These are phyloP conservation scores for Pythium volutum DNA, from an alignment of 352 stramenopile genomes.

Conservation along the genomic window DNA sequence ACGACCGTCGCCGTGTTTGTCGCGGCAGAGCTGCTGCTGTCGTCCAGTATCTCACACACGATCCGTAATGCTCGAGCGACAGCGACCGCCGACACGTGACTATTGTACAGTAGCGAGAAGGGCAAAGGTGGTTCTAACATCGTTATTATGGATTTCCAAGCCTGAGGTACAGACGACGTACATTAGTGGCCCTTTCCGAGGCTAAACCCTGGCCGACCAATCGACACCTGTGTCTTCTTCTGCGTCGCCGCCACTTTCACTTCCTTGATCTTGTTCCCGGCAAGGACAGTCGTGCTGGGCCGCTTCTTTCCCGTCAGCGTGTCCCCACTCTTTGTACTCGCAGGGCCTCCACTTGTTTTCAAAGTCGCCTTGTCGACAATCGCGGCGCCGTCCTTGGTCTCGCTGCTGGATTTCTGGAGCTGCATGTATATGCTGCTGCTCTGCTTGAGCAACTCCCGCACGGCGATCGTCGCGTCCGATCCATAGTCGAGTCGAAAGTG, in stretches of 20 bases:
- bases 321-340: neutral
- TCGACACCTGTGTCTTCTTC: constrained; percentile 78
- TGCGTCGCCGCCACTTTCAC: constrained; percentile 49
- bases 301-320: constrained; percentile 33
- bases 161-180: neutral
- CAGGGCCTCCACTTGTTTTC: neutral
- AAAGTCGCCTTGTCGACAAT: neutral
- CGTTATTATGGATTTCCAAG: neutral
- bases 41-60: constrained; percentile 26
- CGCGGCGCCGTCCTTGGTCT: constrained; percentile 17
- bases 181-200: constrained; percentile 57
- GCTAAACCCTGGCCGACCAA: constrained; percentile 77
- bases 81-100: neutral
- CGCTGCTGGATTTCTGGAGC: constrained; percentile 42
- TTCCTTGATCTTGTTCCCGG: constrained; percentile 24
- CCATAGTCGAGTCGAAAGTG: constrained; percentile 61
- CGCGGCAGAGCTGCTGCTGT: constrained; percentile 39
- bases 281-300: constrained; percentile 11
- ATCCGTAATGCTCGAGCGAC: neutral
- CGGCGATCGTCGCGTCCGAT: constrained; percentile 95
- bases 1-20: constrained; percentile 38
- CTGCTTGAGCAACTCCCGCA: constrained; percentile 95
- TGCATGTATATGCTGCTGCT: constrained; percentile 81
- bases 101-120: too few relatives aligned
- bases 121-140: neutral